Conservation (phyloP, 2,329 filamentous ascomycete genomes). For the Nothophaeocryptopus gaeumannii region DNA sequence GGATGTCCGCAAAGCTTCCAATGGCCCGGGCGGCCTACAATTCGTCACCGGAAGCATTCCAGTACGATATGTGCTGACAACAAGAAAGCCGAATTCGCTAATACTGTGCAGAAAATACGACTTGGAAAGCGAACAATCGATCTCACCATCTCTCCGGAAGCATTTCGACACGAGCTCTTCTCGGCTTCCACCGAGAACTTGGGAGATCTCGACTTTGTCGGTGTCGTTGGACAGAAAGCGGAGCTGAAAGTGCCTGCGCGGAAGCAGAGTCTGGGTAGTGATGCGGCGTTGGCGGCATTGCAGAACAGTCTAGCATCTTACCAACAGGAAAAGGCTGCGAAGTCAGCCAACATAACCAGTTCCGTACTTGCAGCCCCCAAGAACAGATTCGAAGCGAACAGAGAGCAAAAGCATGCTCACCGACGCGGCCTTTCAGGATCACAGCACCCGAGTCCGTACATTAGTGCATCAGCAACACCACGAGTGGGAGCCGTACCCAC, state of each 20-base stretch:
- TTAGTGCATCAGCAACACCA: slow-evolving; percentile 37
- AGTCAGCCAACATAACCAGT: slow-evolving; percentile 37
- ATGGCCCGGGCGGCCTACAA: slow-evolving; percentile 29
- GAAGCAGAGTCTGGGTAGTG: slow-evolving; percentile 55
- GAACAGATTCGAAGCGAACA: slow-evolving; percentile 32
- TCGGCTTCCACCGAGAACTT: slow-evolving; percentile 41
- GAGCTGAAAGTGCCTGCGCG: slow-evolving; percentile 42
- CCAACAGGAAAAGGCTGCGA: slow-evolving; percentile 60
- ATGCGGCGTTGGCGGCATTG: slow-evolving; percentile 58
- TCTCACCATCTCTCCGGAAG: slow-evolving; percentile 53
- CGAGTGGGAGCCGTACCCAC: slow-evolving; percentile 35
- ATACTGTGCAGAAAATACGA: slow-evolving; percentile 48
- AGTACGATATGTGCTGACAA: slow-evolving; percentile 26
- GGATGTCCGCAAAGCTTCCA: slow-evolving; percentile 34
- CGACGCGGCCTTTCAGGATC: slow-evolving; percentile 29
- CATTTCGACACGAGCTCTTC: slow-evolving; percentile 59
- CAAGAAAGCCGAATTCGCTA: neutral
- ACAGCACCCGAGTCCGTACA: slow-evolving; percentile 39
- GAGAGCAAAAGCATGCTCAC: slow-evolving; percentile 27
- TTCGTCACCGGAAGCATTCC: slow-evolving; percentile 35
- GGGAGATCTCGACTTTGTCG: slow-evolving; percentile 54
- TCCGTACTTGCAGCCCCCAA: slow-evolving; percentile 38
- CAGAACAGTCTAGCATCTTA: slow-evolving; percentile 59
- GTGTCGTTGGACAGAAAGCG: slow-evolving; percentile 57
- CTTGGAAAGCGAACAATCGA: slow-evolving; percentile 57